A percentile compares a stretch with the other conserved stretches of the same genome.
phyloP scores from a whole-genome alignment of 2,329 filamentous ascomycete species.

The Talaromyces amestolkiae region DNA sequence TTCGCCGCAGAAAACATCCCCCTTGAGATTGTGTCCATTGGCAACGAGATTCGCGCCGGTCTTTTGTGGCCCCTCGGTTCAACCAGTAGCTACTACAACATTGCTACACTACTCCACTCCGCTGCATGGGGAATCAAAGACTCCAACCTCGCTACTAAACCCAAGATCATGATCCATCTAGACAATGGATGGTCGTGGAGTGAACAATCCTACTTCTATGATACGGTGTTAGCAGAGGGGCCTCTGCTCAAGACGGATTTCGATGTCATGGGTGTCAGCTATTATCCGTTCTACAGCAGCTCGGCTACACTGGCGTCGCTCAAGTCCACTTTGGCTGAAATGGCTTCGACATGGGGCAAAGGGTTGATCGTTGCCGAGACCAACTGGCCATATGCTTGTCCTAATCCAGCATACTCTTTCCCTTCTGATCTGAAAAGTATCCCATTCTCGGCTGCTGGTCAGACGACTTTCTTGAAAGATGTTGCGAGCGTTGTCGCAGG shows the following conservation, averaged over 20 bases:
- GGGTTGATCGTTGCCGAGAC: conserved; percentile 68
- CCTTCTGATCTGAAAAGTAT: conserved; percentile 60
- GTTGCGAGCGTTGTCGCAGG: conserved; percentile 57
- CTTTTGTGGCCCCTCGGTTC: conserved; percentile 65
- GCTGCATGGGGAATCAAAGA: conserved; percentile 65
- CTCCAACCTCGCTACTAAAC: conserved; percentile 54
- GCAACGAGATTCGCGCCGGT: conserved; percentile 69
- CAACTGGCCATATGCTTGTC: conserved; percentile 66
- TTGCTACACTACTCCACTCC: conserved; percentile 63
- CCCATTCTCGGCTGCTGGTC: conserved; percentile 62
- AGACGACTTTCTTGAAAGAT: conserved; percentile 60
- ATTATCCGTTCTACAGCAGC: conserved; percentile 68
- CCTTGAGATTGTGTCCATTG: conserved; percentile 65
- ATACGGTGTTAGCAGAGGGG: conserved; percentile 53
- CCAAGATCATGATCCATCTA: conserved; percentile 71
- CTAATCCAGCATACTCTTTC: conserved; percentile 57
- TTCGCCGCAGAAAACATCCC: conserved; percentile 57
- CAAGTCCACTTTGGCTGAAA: conserved; percentile 55
- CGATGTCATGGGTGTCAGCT: conserved; percentile 70
- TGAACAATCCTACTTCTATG: conserved; percentile 66
- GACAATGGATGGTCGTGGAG: conserved; percentile 73
- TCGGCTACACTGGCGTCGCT: conserved; percentile 59
- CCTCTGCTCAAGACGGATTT: conserved; percentile 56
- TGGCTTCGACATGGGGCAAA: conserved; percentile 63
- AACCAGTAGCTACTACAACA: conserved; percentile 56